A percentile compares a stretch with the other conserved stretches of the same genome.
Conservation (phyloP, 208 protist species). For the Blastocrithidia nonstop region DNA sequence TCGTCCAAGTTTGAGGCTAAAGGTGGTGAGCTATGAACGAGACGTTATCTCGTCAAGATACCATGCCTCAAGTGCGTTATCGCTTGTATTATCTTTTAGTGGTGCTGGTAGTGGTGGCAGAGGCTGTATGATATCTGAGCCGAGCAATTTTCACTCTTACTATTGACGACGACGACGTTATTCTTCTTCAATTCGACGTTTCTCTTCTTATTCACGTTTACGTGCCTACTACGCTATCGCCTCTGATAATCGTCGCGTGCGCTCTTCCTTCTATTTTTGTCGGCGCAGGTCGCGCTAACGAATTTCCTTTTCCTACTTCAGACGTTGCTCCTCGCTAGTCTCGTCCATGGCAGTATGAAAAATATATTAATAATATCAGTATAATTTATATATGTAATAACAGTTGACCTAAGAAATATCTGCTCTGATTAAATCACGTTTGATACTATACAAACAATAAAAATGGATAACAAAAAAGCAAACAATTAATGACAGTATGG, state of each 20-base stretch:
- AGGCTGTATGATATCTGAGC: constrained; percentile 58
- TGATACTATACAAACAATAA: neutral
- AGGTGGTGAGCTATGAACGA: constrained; percentile 33
- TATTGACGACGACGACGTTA: constrained; percentile 33
- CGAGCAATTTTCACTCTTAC: constrained; percentile 75
- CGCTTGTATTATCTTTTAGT: constrained; percentile 25
- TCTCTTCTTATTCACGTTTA: constrained; percentile 32
- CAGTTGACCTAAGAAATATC: neutral
- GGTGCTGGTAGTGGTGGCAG: constrained; percentile 64
- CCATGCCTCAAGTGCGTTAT: constrained; percentile 54
- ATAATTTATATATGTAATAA: neutral
- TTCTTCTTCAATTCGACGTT: constrained; percentile 54
- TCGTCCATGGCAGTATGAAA: constrained; percentile 9
- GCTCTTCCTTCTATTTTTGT: constrained; percentile 57
- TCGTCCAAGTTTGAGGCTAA: constrained; percentile 62
- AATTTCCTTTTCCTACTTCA: constrained; percentile 73
- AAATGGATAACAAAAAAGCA: constrained; percentile 3
- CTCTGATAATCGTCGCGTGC: constrained; percentile 31
- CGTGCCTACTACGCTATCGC: constrained; percentile 46
- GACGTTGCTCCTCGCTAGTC: constrained; percentile 23
- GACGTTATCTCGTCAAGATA: constrained; percentile 74
- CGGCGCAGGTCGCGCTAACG: constrained; percentile 55
- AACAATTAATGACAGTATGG: constrained; percentile 7
- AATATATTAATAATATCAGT: neutral
- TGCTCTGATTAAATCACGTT: neutral